A percentile compares a stretch with the other conserved stretches of the same genome.
phyloP scores from a whole-genome alignment of 2,329 filamentous ascomycete genomes.

The Pestalotiopsis fici region DNA sequence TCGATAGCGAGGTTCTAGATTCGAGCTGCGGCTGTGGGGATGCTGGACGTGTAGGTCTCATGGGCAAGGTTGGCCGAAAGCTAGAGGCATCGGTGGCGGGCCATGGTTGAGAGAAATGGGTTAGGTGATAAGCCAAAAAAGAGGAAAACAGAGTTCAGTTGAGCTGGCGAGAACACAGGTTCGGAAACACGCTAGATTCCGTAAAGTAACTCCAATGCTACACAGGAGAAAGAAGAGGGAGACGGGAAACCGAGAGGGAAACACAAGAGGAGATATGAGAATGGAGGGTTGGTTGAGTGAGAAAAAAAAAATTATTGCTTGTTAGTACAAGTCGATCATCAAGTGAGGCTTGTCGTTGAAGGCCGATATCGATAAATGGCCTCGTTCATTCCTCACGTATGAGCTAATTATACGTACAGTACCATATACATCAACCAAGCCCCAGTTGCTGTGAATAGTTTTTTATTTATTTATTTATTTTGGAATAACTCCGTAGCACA shows the following conservation, averaged over 20 bases:
- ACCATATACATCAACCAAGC: neutral
- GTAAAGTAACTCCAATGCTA: neutral
- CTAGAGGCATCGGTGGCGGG: conserved; percentile 2
- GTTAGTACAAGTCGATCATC: neutral
- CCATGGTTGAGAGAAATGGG: neutral
- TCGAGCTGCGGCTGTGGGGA: conserved; percentile 3
- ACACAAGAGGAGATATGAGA: neutral
- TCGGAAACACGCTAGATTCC: neutral
- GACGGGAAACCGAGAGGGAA: neutral
- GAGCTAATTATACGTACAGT: neutral
- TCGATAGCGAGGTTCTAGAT: conserved; percentile 6
- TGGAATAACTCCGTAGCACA: neutral
- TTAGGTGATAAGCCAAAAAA: neutral
- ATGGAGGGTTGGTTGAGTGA: no score
- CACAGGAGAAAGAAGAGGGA: neutral
- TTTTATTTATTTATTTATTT: neutral
- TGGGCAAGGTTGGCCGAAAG: neutral
- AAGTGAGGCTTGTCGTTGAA: neutral
- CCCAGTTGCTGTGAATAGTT: neutral
- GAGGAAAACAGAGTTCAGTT: neutral
- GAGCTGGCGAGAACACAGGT: neutral
- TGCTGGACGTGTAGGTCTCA: neutral
- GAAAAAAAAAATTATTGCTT: neutral
- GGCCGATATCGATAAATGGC: neutral
- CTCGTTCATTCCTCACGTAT: neutral